Base-by-base conservation (phyloP, 225 moss, liverwort and hornwort species). In the Neckera pumila region DNA sequence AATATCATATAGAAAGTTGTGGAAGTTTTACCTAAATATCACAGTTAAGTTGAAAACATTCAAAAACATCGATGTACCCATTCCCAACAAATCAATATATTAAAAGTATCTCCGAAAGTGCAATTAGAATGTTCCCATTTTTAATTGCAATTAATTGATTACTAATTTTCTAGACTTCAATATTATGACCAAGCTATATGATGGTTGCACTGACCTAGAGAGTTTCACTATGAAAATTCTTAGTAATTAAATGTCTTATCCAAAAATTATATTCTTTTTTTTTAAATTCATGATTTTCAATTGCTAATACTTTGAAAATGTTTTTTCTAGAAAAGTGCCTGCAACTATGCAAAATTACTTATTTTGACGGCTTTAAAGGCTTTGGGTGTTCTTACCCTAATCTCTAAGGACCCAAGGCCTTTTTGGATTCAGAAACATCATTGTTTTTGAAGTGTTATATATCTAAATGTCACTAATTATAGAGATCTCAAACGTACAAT, bases 101-200 rank as follows among this genome's bases (percentile, higher is more conserved):
- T 70, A 5, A 42, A 42, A 71, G 5, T 42, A 3, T 42, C 9
- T 5, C 26, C 26, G 4, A 42, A 25, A 70, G 14, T 40, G 4
- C 13, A 70, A 70, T 25, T 70, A 25, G 12, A 42, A 0, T 1
- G 4, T 23, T 69, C 3, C 2, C 2, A 14, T 40, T 23, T 2
- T 6, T 23, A 23, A 70, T 0, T 40, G 0, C 4, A 23, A 14
- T 26, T 71, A 42, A 5, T 27, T 71, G 42, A 27, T 3, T 25
- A 2, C 0, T 8, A 1, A 42, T 43, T 43, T 1, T 17, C 2
- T 73, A 28, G 0, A 10, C 17, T 73, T 73, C 0, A 2, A 0
- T 73, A 6, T 30, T 5, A 30, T 28, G 6, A 73, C 30, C 30
- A 45, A 73, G 28, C 43, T 17, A 28, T 28, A 5, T 25, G 10